A percentile compares a stretch with the other conserved stretches of the same genome.
Evolutionary conservation across 371 early-diverging fungal species (phyloP).

Genomic region (Ordospora colligata): DNA sequence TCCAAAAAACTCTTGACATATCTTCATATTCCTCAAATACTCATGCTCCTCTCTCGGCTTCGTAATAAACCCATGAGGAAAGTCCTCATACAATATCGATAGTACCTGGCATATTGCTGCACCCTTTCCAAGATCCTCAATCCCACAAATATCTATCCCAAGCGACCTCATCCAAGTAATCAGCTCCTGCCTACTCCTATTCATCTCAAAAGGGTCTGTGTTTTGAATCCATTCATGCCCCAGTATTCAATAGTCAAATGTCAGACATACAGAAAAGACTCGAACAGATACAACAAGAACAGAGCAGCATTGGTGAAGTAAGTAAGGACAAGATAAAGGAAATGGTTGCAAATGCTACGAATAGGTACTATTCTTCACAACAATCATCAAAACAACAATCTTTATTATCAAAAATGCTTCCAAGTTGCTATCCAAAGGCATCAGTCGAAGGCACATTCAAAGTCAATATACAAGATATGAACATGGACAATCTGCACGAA

Average conservation of each 20-base stretch:
- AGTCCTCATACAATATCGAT: neutral
- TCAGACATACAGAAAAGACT: slow-evolving; percentile 21
- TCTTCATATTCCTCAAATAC: slow-evolving; percentile 33
- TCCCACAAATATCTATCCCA: slow-evolving; percentile 3
- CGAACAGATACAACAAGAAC: slow-evolving; percentile 22
- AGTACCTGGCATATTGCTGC: slow-evolving; percentile 13
- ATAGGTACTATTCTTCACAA: neutral
- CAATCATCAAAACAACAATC: neutral
- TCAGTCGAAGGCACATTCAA: neutral
- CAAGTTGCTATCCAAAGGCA: slow-evolving; percentile 24
- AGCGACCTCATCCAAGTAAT: slow-evolving; percentile 24
- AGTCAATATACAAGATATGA: slow-evolving; percentile 15
- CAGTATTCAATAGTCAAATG: slow-evolving; percentile 1
- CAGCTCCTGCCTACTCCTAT: slow-evolving; percentile 10
- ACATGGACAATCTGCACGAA: slow-evolving; percentile 62
- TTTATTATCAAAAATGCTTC: slow-evolving; percentile 5
- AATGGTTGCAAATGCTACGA: neutral
- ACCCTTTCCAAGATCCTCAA: slow-evolving; percentile 41
- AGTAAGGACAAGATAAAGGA: slow-evolving; percentile 11
- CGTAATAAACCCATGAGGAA: neutral
- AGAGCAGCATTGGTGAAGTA: neutral
- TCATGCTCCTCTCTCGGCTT: slow-evolving; percentile 19
- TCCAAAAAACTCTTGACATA: slow-evolving; percentile 20
- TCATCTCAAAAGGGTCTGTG: neutral
- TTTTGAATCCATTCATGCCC: neutral